A percentile compares a stretch with the other conserved stretches of the same genome.
phyloP scores from a whole-genome alignment of 371 early-diverging fungal genomes.

The Rhizopus sp. region DNA sequence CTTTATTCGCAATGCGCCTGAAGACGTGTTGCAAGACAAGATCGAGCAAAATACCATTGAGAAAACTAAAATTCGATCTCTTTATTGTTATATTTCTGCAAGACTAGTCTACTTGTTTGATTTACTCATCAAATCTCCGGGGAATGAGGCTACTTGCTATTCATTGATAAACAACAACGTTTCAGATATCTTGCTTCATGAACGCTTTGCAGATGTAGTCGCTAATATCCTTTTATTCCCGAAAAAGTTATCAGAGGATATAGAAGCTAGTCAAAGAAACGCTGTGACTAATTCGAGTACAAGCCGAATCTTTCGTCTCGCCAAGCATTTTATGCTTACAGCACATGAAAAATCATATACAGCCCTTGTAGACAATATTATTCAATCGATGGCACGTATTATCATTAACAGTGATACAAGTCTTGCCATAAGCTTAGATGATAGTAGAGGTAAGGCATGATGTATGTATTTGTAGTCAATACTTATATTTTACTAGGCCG shows the following conservation, averaged over 20 bases:
- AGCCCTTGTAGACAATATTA: conserved; percentile 12
- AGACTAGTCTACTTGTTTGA: conserved; percentile 27
- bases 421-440: conserved; percentile 29
- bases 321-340: conserved; percentile 12
- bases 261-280: conserved; percentile 28
- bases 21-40: conserved; percentile 6
- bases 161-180: conserved; percentile 4
- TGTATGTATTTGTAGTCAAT: not conserved
- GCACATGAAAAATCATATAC: conserved; percentile 14
- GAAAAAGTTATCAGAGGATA: conserved; percentile 24
- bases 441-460: conserved; percentile 31
- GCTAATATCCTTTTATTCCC: conserved; percentile 31
- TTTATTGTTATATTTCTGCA: conserved; percentile 25
- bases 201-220: conserved; percentile 11
- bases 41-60: conserved; percentile 14
- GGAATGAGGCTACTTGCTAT: conserved; percentile 2
- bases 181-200: conserved; percentile 7
- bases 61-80: conserved; percentile 11
- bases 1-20: conserved; percentile 19
- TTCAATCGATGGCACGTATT: conserved; percentile 9
- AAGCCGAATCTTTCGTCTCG: conserved; percentile 14
- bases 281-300: conserved; percentile 18
- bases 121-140: conserved; percentile 6
- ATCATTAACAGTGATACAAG: conserved; percentile 24
- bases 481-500: conserved; percentile 1